Conservation (phyloP, 768 basidiomycete species). For the Psilocybe subaeruginosa region DNA sequence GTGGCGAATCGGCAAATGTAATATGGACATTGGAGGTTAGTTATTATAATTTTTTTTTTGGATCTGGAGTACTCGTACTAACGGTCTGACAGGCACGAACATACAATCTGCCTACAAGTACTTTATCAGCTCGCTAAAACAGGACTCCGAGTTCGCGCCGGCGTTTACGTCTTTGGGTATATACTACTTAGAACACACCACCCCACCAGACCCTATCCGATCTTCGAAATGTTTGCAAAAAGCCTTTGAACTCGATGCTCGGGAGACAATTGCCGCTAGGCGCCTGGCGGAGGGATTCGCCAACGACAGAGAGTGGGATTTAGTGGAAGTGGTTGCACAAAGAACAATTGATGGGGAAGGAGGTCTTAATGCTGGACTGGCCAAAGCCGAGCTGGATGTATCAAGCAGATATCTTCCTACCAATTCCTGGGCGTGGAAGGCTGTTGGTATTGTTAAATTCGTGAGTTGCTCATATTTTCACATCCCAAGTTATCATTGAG, state of each 20-base stretch:
- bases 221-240: constrained; percentile 97
- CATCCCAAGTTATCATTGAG: constrained; percentile 1
- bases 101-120: constrained; percentile 72
- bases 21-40: constrained; percentile 76
- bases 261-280: constrained; percentile 84
- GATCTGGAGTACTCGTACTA: constrained; percentile 1
- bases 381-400: constrained; percentile 33
- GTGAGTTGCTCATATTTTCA: constrained; percentile 47
- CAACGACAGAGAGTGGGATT: constrained; percentile 91
- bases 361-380: constrained; percentile 63
- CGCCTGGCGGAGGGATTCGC: constrained; percentile 89
- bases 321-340: constrained; percentile 92
- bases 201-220: constrained; percentile 79
- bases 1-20: constrained; percentile 82
- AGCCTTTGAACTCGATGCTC: constrained; percentile 94
- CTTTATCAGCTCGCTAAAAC: constrained; percentile 82
- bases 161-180: constrained; percentile 93
- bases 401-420: constrained; percentile 66
- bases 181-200: constrained; percentile 75
- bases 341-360: constrained; percentile 95
- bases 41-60: constrained; percentile 1
- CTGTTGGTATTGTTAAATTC: constrained; percentile 87
- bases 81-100: constrained; percentile 37
- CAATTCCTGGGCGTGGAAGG: constrained; percentile 99
- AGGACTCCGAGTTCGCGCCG: constrained; percentile 76